Base-by-base conservation (phyloP, 2,329 filamentous ascomycete genomes). In the Mycosphaerella sp. region DNA sequence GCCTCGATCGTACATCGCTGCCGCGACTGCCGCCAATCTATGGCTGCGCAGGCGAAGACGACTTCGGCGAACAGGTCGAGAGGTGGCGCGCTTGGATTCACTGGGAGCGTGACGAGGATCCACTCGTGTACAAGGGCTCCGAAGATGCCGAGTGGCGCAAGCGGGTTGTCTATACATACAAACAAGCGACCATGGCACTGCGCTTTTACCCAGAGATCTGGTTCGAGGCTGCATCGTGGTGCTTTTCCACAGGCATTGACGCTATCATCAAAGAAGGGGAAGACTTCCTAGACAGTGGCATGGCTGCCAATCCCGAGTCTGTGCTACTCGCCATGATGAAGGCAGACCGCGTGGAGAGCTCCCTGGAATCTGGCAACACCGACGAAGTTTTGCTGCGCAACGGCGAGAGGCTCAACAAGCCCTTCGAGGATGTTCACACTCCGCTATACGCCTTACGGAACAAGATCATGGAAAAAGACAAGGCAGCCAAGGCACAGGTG, bases 131-230 rank as follows among this genome's bases (percentile, higher is more conserved):
- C 50, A 87, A 88, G 67, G 79, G 85, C 2, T 78, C 84, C 2
- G 91, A 97, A 51, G 91, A 97, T 62, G 76, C 80, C 3, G 80
- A 83, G 49, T 93, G 86, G 72, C 86, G 86, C 61, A 80, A 86
- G 61, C 85, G 93, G 40, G 81, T 97, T 41, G 72, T 96, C 6
- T 95, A 95, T 70, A 86, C 89, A 59, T 97, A 95, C 76, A 93
- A 90, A 69, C 92, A 96, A 69, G 89, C 92, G 4, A 75, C 95
- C 45, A 95, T 96, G 87, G 86, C 90, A 3, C 75, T 98, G 52
- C 84, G 91, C 48, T 98, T 97, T 72, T 93, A 92, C 82, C 91
- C 93, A 3, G 88, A 95, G 68, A 84, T 96, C 63, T 98, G 93
- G 93, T 91, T 90, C 47, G 90, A 96, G 56, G 92, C 90, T 8